Percentiles rank a stretch among this genome's conserved stretches.
phyloP scores from a whole-genome alignment of 257 asterid species.

The Solanum medicagineum region DNA sequence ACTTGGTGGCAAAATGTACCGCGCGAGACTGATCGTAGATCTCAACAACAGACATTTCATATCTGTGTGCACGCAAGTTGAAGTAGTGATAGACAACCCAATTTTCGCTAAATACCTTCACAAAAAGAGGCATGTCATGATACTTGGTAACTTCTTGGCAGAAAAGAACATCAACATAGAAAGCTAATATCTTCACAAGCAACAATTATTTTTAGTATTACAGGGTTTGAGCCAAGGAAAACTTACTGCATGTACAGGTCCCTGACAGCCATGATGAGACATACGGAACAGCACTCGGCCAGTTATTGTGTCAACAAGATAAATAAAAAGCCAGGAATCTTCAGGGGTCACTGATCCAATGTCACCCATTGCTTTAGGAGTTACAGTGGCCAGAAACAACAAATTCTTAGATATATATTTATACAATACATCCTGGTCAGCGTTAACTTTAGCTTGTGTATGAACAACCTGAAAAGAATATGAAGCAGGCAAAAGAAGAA shows the following conservation, averaged over 20 bases:
- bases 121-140: not conserved
- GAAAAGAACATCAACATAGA: not conserved
- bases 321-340: conserved; percentile 74
- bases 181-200: not conserved
- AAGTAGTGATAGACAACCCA: conserved; percentile 99
- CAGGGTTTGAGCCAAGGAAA: not conserved
- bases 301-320: conserved; percentile 78
- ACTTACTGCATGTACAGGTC: conserved; percentile 88
- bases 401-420: conserved; percentile 80
- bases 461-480: conserved; percentile 67
- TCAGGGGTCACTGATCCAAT: conserved; percentile 89
- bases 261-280: conserved; percentile 94
- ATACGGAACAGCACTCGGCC: conserved; percentile 87
- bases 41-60: conserved; percentile 97
- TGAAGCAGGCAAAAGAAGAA: not conserved
- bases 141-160: not conserved
- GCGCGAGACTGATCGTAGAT: conserved; percentile 96
- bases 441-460: conserved; percentile 85
- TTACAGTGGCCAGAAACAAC: conserved; percentile 76
- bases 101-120: conserved; percentile 90
- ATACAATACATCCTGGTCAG: conserved; percentile 93
- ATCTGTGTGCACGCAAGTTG: conserved; percentile 92
- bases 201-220: not conserved
- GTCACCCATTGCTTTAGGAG: conserved; percentile 79
- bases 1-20: conserved; percentile 37